phyloP scores from a whole-genome alignment of 2,329 filamentous ascomycete species.

The Fusarium odoratissimum region DNA sequence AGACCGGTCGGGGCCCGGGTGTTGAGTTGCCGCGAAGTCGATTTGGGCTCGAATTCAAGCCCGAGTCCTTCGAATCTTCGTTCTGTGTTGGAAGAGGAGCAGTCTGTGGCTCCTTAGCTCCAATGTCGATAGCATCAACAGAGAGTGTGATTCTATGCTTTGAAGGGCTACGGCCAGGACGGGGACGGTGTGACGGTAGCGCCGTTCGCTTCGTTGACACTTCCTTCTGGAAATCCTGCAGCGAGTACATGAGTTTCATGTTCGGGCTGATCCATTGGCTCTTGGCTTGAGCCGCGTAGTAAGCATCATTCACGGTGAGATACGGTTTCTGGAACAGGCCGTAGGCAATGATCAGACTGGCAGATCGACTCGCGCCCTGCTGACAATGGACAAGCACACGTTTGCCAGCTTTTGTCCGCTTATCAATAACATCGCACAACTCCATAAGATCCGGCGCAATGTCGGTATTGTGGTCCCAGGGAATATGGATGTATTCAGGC shows the following conservation, averaged over 20 bases:
- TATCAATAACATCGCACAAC: conserved; percentile 81
- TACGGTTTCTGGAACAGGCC: conserved; percentile 82
- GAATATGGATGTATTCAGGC: conserved; percentile 88
- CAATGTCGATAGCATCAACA: conserved; percentile 65
- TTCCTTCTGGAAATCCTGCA: conserved; percentile 82
- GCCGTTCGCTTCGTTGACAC: conserved; percentile 63
- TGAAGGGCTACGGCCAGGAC: conserved; percentile 65
- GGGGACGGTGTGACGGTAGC: conserved; percentile 61
- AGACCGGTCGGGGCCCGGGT: conserved; percentile 61
- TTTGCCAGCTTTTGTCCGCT: conserved; percentile 77
- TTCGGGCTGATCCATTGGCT: conserved; percentile 92
- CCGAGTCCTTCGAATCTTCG: conserved; percentile 53
- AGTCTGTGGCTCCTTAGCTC: conserved; percentile 68
- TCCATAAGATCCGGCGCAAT: conserved; percentile 81
- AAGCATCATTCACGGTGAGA: conserved; percentile 83
- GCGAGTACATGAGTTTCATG: conserved; percentile 91
- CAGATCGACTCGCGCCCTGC: conserved; percentile 86
- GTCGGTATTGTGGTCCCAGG: conserved; percentile 90
- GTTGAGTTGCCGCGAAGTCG: conserved; percentile 66
- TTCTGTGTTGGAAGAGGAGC: conserved; percentile 69
- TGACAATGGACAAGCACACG: conserved; percentile 87
- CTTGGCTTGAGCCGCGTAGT: conserved; percentile 81
- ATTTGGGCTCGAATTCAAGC: conserved; percentile 54
- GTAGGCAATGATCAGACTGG: conserved; percentile 87
- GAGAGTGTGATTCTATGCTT: conserved; percentile 72